Base-by-base conservation (phyloP, 148 eudicot species). In the Rhododendron ferrugineum region DNA sequence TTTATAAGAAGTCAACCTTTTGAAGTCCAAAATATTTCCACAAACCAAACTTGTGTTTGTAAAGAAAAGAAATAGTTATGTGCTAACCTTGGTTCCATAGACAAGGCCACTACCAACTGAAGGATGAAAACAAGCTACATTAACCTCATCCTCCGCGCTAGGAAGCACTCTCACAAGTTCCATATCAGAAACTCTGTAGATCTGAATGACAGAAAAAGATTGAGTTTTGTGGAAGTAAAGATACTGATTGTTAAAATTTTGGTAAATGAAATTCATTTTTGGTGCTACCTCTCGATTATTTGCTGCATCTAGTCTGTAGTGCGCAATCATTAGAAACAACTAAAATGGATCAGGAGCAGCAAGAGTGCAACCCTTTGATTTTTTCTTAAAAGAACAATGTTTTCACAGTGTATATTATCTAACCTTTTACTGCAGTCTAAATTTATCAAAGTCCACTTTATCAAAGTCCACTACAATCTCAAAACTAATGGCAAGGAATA, bases 101-200 rank as follows among this genome's bases (percentile, higher is more conserved):
- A 97, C 95, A 80, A 97, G 93, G 85, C 99, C 99, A 46, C 94
- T 91, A 11, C 99, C 99, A 77, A 94, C 94, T 62, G 92, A 91
- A 85, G 99, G 99, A 87, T 97, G 99, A 87, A 97, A 97, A 87
- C 98, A 97, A 88, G 99, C 99, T n/a, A 97, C 99, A 88, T 97
- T 97, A 83, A 97, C 99, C 91, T 97, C 99, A 90, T 97, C 99
- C 83, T 95, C 99, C 5, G 99, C 96, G 88, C 98, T 97, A 15
- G 99, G 98, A 90, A 97, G 98, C 82, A 94, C 98, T 90, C 94
- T 92, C 86, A 97, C 99, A 84, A 97, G 98, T 90, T 97, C 99
- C 99, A 97, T 97, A 90, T 97, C 98, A 88, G 94, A 91, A 87
- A 97, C 98, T 88, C 98, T 89, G 85, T 95, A 97, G 62, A 95